Percentiles rank a stretch among this genome's conserved stretches.
Evolutionary conservation across 208 protist species (phyloP).

Genomic region (Acanthamoeba polyphaga): DNA sequence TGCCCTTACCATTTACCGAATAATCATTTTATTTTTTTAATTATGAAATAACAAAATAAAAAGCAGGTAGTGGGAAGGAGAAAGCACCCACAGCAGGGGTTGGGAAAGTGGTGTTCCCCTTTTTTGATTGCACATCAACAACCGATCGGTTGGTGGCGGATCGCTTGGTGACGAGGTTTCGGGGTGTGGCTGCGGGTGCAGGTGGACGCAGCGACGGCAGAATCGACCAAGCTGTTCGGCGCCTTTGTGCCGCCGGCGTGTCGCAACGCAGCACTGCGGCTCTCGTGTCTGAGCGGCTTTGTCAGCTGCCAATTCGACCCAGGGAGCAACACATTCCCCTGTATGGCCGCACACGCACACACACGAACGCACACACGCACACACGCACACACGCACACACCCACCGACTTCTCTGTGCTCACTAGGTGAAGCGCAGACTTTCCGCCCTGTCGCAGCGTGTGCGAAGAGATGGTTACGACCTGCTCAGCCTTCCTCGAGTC

Average conservation of each 20-base stretch:
- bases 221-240: not conserved
- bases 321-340: not conserved
- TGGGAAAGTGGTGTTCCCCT: too few relatives aligned
- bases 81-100: too few relatives aligned
- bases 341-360: not conserved
- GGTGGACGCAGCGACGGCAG: not conserved
- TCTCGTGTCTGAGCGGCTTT: constrained; percentile 4
- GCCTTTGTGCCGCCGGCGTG: not conserved
- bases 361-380: not conserved
- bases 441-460: not conserved
- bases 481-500: not conserved
- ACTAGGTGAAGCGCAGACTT: not conserved
- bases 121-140: not conserved
- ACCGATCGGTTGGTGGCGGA: not conserved
- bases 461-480: not conserved
- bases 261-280: not conserved
- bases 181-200: not conserved
- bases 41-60: too few relatives aligned
- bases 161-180: not conserved
- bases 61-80: too few relatives aligned
- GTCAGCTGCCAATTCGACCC: not conserved
- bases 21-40: not conserved
- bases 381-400: not conserved
- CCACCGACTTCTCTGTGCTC: not conserved
- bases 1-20: not conserved